A percentile compares a stretch with the other conserved stretches of the same genome.
Conservation (phyloP, 257 asterid species). For the Datura wrightii region DNA sequence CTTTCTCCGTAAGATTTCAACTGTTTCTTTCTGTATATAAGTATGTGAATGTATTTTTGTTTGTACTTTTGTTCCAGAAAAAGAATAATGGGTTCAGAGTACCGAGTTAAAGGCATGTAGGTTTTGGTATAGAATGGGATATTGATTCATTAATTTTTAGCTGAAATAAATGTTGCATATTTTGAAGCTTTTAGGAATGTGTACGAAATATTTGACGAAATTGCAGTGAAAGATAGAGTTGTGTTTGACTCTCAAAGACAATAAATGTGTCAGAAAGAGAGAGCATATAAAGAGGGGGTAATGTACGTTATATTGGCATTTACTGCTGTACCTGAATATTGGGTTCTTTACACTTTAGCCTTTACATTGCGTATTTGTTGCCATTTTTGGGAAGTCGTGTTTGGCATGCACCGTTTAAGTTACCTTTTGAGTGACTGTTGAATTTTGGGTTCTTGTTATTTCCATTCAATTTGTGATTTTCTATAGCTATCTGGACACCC, state of each 20-base stretch:
- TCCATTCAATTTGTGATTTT: conserved; percentile 38
- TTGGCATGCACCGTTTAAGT: conserved; percentile 52
- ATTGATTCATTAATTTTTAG: not conserved
- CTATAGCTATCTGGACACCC: not conserved
- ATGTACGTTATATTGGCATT: not conserved
- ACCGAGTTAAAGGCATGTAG: not conserved
- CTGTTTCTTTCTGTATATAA: not conserved
- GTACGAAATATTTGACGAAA: not conserved
- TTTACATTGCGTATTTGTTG: not conserved
- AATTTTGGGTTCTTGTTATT: conserved; percentile 41
- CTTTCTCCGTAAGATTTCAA: conserved; percentile 23
- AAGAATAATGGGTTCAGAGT: not conserved
- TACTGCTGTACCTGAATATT: not conserved
- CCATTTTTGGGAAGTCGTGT: conserved; percentile 28
- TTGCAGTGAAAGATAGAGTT: conserved; percentile 3
- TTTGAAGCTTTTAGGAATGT: not conserved
- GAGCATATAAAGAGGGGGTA: not conserved
- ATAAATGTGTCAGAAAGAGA: not conserved
- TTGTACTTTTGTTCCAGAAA: conserved; percentile 8
- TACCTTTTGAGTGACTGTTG: conserved; percentile 39
- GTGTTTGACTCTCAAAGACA: not conserved
- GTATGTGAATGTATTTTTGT: no score
- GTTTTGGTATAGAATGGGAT: not conserved
- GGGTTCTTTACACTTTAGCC: not conserved
- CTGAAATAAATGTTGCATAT: not conserved